Conservation (phyloP, 768 basidiomycete species). For the Naganishia vaughanmartiniae region DNA sequence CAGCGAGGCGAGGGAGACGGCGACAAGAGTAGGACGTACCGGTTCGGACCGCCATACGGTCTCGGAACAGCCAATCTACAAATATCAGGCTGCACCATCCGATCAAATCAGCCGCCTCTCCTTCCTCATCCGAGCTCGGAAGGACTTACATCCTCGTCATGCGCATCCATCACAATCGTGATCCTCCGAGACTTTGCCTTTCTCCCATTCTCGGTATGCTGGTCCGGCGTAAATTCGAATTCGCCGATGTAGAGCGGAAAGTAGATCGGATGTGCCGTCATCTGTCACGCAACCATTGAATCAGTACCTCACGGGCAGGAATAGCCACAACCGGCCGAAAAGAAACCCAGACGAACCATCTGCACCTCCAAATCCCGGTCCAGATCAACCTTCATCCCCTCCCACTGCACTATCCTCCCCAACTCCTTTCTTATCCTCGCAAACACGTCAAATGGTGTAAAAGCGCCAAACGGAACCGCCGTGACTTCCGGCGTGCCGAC, state of each 20-base stretch:
- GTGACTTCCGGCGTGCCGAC: conserved; percentile 37
- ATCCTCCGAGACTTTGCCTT: conserved; percentile 34
- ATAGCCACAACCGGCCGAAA: no score
- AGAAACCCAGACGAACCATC: conserved; percentile 34
- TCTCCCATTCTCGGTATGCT: conserved; percentile 16
- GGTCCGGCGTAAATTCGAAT: conserved; percentile 36
- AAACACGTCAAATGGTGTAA: conserved; percentile 38
- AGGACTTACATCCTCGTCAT: conserved; percentile 38
- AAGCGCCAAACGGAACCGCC: conserved; percentile 44
- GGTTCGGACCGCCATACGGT: conserved; percentile 20
- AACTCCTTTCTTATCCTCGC: conserved; percentile 35
- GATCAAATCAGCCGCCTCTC: background rate
- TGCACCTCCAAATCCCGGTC: conserved; percentile 39
- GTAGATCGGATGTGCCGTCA: conserved; percentile 46
- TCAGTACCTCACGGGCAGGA: background rate
- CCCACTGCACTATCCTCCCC: conserved; percentile 36
- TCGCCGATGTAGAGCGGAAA: conserved; percentile 48
- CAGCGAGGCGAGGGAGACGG: no score
- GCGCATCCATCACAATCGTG: conserved; percentile 45
- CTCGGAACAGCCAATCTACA: conserved; percentile 36
- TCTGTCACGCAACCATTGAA: conserved; percentile 29
- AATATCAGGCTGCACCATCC: conserved; percentile 31
- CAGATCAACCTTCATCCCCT: conserved; percentile 36
- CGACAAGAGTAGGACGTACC: background rate
- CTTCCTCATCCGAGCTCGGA: background rate